Conservation (phyloP, 495 filamentous ascomycete genomes). For the Penicillium cosmopolitanum region DNA sequence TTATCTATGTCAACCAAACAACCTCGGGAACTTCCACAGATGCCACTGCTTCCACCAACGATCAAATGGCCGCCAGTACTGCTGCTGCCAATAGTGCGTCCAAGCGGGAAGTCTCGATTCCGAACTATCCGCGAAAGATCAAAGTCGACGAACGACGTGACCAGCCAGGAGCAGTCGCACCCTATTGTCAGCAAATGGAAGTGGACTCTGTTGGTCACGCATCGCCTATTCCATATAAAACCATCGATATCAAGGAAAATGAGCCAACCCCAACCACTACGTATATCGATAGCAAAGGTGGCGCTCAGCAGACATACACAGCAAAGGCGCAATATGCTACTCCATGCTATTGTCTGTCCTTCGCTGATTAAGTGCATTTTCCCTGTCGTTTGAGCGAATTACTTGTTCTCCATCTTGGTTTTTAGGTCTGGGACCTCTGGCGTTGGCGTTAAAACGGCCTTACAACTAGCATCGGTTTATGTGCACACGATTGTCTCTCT, state of each 20-base stretch:
- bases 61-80: constrained; percentile 26
- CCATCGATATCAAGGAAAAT: constrained; percentile 63
- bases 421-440: constrained; percentile 22
- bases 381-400: constrained; percentile 24
- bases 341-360: constrained; percentile 47
- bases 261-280: constrained; percentile 50
- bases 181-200: constrained; percentile 75
- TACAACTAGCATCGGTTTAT: constrained; percentile 26
- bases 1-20: constrained; percentile 72
- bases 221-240: constrained; percentile 48
- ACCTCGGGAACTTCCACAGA: constrained; percentile 44
- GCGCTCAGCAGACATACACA: constrained; percentile 41
- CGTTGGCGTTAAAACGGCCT: constrained; percentile 32
- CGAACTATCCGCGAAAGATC: constrained; percentile 68
- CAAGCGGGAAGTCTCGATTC: constrained; percentile 16
- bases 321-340: constrained; percentile 44
- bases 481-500: constrained; percentile 34
- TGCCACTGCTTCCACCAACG: constrained; percentile 27
- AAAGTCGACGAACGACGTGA: constrained; percentile 80
- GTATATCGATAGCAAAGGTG: constrained; percentile 26
- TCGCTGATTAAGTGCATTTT: constrained; percentile 38
- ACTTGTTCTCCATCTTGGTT: constrained; percentile 28
- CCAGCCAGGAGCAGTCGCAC: constrained; percentile 39
- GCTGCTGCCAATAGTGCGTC: constrained; percentile 15
- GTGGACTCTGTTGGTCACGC: constrained; percentile 56